A percentile compares a stretch with the other conserved stretches of the same genome.
Evolutionary conservation across 2,329 filamentous ascomycete genomes (phyloP).

Genomic region (Fusarium sp.): DNA sequence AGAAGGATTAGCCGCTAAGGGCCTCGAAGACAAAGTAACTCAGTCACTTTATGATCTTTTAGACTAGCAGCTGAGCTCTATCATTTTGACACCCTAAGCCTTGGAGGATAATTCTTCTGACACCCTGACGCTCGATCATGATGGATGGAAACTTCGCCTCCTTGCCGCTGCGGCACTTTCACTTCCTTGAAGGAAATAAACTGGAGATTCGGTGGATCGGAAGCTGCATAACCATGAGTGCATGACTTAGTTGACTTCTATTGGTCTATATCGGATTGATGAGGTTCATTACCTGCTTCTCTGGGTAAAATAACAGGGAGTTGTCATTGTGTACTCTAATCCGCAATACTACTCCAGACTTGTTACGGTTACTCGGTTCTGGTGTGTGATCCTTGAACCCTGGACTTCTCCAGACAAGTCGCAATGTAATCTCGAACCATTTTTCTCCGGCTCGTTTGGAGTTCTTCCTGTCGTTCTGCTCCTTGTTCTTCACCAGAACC

Average conservation of each 20-base stretch:
- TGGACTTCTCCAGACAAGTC: not conserved
- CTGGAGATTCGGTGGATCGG: constrained; percentile 6
- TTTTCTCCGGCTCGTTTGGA: not conserved
- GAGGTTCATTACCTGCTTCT: not conserved
- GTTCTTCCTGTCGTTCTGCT: not conserved
- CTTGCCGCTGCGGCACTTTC: not conserved
- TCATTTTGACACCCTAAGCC: not conserved
- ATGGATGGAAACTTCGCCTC: not conserved
- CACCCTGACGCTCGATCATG: not conserved
- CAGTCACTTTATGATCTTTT: not conserved
- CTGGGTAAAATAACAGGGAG: not conserved
- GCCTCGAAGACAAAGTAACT: not conserved
- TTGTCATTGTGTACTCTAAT: not conserved
- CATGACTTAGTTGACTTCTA: not conserved
- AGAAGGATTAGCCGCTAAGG: not conserved
- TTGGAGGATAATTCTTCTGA: not conserved
- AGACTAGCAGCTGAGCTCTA: not conserved
- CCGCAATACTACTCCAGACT: not conserved
- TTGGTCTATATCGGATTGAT: not conserved
- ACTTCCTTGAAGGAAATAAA: not conserved
- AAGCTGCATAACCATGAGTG: not conserved
- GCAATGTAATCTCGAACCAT: not conserved
- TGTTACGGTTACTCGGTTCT: not conserved
- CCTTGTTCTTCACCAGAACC: not conserved
- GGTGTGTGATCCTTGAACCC: not conserved